Evolutionary conservation across 495 filamentous ascomycete genomes (phyloP).

Genomic region (Penicillium soppii): DNA sequence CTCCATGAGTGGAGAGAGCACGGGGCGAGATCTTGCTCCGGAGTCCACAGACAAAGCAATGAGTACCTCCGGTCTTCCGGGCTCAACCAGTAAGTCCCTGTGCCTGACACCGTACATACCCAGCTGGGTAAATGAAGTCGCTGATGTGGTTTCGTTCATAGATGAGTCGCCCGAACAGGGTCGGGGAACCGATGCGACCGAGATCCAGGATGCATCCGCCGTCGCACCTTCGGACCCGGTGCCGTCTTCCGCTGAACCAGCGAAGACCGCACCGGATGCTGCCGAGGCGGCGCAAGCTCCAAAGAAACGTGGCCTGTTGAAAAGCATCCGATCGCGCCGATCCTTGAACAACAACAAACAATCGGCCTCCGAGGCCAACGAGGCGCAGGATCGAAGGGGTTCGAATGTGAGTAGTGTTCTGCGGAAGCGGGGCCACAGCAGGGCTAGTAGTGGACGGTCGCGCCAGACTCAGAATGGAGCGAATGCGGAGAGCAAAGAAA

Average conservation of each 20-base stretch:
- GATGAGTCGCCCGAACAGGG: constrained; percentile 32
- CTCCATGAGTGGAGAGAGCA: constrained; percentile 41
- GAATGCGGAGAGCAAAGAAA: constrained; percentile 35
- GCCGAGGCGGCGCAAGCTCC: constrained; percentile 25
- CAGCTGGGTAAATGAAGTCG: constrained; percentile 1
- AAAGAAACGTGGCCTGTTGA: constrained; percentile 58
- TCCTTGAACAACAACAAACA: constrained; percentile 65
- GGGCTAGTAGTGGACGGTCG: constrained; percentile 60
- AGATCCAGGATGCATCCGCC: constrained; percentile 22
- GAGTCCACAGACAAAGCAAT: constrained; percentile 36
- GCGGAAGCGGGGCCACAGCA: constrained; percentile 66
- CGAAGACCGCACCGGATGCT: constrained; percentile 4
- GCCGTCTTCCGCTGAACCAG: constrained; percentile 21
- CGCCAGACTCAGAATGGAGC: constrained; percentile 43
- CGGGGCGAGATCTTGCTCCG: constrained; percentile 35
- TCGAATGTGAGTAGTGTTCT: constrained; percentile 71
- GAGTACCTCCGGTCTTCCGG: constrained; percentile 30
- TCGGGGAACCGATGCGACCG: constrained; percentile 26
- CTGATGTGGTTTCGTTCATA: constrained; percentile 18
- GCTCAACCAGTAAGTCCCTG: constrained; percentile 20
- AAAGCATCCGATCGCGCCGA: constrained; percentile 64
- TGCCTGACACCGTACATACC: not conserved
- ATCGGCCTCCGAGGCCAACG: constrained; percentile 60
- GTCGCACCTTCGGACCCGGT: constrained; percentile 24
- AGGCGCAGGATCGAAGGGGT: constrained; percentile 61